Evolutionary conservation across 2,329 filamentous ascomycete species (phyloP).

Genomic region (Dryadomyces quercivorus): DNA sequence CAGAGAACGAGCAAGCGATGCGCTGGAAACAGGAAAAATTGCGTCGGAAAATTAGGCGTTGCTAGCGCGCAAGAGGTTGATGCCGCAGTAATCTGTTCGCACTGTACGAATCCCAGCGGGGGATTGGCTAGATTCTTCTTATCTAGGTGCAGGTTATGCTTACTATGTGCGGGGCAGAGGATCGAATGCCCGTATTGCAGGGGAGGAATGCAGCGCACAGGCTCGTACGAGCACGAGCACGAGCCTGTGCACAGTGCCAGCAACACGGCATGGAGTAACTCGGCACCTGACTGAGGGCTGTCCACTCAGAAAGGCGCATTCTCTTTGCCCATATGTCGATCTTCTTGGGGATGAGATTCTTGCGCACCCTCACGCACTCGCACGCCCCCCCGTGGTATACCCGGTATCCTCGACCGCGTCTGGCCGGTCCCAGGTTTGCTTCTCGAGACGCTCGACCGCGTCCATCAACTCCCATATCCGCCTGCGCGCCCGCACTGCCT

Average conservation of each 20-base stretch:
- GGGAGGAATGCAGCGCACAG: too few relatives aligned
- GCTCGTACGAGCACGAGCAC: too few relatives aligned
- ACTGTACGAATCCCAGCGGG: not conserved
- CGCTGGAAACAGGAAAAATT: not conserved
- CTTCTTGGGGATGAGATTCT: too few relatives aligned
- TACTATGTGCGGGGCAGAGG: not conserved
- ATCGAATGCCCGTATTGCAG: constrained; percentile 6
- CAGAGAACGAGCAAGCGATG: not conserved
- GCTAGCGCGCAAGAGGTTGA: not conserved
- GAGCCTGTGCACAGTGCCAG: too few relatives aligned
- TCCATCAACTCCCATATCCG: constrained; percentile 44
- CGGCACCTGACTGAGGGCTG: not conserved
- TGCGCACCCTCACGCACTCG: too few relatives aligned
- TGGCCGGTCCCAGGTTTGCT: constrained; percentile 58
- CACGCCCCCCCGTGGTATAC: too few relatives aligned
- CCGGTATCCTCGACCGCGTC: constrained; percentile 63
- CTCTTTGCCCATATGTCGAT: too few relatives aligned
- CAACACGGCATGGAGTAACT: not conserved
- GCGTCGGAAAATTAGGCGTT: not conserved
- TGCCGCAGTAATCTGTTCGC: not conserved
- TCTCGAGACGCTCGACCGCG: constrained; percentile 53
- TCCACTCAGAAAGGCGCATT: not conserved
- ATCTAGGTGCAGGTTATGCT: not conserved
- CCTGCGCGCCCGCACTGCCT: constrained; percentile 36
- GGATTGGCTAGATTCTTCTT: not conserved